Base-by-base conservation (phyloP, 805 yeast species). In the Spathaspora hagerdaliae region DNA sequence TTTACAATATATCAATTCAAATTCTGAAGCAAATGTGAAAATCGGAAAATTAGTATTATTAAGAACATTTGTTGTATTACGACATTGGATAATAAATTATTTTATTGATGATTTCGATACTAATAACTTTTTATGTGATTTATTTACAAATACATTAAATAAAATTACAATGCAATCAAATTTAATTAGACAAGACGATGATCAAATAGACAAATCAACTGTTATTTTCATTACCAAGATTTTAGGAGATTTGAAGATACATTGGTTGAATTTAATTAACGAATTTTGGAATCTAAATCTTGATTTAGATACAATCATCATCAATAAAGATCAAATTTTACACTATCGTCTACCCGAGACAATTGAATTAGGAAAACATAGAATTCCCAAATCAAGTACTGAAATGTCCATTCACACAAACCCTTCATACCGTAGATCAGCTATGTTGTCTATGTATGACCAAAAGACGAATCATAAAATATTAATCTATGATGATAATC, bases 71-170 rank as follows among this genome's bases (percentile, higher is more conserved):
- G 96, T 88, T 27, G 82, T 86, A 27, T 55, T 94, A 37, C 78
- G 97, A 57, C 96, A 88, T 67, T 92, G 98, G 96, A 62, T 92
- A 14, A 65, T 87, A 48, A 92, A 91, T 63, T 91, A 87, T 61
- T 94, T 89, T 56, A 75, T 81, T 36, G 92, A 87, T 59, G 98
- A 94, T 63, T 94, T 72, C 49, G 65, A 62, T 41, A 42, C 58
- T 12, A 62, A 70, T 51, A 45, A 46, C 5, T 45, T 50, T 29
- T 52, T 72, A 31, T 67, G 77, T 50, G 72, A 71, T 42, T 33
- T 47, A 14, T 70, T 91, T 60, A 68, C 84, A 26, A 64, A 77
- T 12, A 72, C 78, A 40, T 54, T 66, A 15, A 70, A 74, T 44
- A 63, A 85, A 31, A 53, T 70, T 32, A 58, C 65, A 13, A 44